phyloP scores from a whole-genome alignment of 768 basidiomycete species.

The Pleurotus giganteus region DNA sequence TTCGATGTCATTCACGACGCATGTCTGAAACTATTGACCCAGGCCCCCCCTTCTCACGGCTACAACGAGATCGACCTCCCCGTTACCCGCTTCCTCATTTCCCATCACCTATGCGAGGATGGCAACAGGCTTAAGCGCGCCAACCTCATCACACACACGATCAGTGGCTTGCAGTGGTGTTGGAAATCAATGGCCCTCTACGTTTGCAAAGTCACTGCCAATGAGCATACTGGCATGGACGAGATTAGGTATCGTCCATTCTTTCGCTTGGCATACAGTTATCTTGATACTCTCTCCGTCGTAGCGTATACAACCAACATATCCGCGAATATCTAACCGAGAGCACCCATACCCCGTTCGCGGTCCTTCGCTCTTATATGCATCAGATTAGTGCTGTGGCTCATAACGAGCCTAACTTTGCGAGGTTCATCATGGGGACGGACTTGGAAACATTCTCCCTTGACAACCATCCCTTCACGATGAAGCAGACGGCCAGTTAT shows the following conservation, averaged over 20 bases:
- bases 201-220: not conserved
- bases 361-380: conserved; percentile 2
- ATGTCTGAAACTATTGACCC: not conserved
- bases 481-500: not conserved
- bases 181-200: not conserved
- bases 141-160: not conserved
- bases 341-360: not conserved
- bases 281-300: not conserved
- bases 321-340: conserved; percentile 6
- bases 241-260: not conserved
- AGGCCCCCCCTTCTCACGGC: not conserved
- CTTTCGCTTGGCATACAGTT: not conserved
- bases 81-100: conserved; percentile 9
- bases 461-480: conserved; percentile 3
- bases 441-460: not conserved
- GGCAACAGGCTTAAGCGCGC: conserved; percentile 1
- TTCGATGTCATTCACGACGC: too few relatives aligned
- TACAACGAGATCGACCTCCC: not conserved
- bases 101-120: conserved; percentile 6
- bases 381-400: not conserved
- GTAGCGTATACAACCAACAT: conserved; percentile 6
- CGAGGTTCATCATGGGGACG: not conserved
- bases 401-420: conserved; percentile 1
- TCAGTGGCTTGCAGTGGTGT: conserved; percentile 8
- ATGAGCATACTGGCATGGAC: not conserved